A percentile compares a stretch with the other conserved stretches of the same genome.
Conservation (phyloP, 345 rosid genomes). For the Eucalyptus pauciflora region DNA sequence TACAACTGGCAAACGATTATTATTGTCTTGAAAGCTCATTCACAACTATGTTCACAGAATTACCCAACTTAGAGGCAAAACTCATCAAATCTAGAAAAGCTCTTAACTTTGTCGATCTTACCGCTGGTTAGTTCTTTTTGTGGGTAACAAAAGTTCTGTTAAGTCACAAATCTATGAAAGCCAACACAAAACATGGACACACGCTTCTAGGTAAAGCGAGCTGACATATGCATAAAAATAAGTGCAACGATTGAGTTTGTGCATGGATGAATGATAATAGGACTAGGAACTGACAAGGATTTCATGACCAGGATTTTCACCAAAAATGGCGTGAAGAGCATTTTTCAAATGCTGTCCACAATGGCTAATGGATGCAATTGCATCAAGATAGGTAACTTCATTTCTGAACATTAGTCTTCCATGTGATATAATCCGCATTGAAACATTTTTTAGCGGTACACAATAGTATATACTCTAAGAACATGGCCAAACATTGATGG, state of each 20-base stretch:
- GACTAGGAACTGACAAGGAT: constrained; percentile 30
- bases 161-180: neutral
- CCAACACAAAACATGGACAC: no score
- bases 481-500: neutral
- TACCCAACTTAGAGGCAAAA: neutral
- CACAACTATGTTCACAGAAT: neutral
- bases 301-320: constrained; percentile 69
- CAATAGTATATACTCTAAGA: neutral
- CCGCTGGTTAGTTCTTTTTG: neutral
- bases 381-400: constrained; percentile 70
- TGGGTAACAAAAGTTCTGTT: neutral
- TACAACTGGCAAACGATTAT: neutral
- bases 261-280: neutral
- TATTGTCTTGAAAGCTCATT: neutral
- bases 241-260: neutral
- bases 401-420: constrained; percentile 93
- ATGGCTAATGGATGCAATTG: constrained; percentile 83
- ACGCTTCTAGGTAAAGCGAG: no score
- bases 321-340: constrained; percentile 73
- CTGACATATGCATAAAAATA: neutral
- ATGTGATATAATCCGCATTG: constrained; percentile 38
- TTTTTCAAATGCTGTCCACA: constrained; percentile 76
- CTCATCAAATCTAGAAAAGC: neutral
- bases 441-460: neutral
- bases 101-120: neutral